Percentiles rank a stretch among this genome's conserved stretches.
Evolutionary conservation across 257 asterid genomes (phyloP).

Genomic region (Solanum chmielewskii): DNA sequence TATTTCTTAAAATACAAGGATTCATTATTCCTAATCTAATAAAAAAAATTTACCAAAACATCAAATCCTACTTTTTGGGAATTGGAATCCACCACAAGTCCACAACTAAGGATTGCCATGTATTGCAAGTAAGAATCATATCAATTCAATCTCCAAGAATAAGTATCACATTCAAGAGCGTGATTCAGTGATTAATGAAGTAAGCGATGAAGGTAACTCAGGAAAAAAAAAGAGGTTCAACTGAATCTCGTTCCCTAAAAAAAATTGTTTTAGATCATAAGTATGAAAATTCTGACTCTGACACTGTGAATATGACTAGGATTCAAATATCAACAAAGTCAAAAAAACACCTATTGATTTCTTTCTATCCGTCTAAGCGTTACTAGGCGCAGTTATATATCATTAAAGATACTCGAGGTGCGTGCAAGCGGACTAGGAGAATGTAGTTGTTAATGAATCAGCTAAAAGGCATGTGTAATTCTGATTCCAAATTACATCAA

Average conservation of each 20-base stretch:
- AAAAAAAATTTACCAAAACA: background rate
- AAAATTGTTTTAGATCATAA: background rate
- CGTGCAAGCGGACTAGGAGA: fast-evolving
- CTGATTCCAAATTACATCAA: background rate
- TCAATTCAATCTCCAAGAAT: background rate
- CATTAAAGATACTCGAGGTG: background rate
- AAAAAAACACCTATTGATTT: background rate
- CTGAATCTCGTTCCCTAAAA: background rate
- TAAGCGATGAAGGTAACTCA: background rate
- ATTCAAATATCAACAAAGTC: background rate
- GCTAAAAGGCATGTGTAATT: background rate
- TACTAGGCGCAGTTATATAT: background rate
- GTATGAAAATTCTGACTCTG: background rate
- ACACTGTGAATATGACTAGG: background rate
- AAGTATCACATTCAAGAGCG: background rate
- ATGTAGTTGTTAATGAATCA: background rate
- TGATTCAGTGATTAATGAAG: background rate
- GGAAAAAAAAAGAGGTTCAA: background rate
- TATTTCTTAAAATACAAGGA: constrained; percentile 38
- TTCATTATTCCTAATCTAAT: constrained; percentile 21
- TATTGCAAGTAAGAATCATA: constrained; percentile 13
- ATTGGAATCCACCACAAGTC: constrained; percentile 8
- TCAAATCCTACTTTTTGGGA: constrained; percentile 8
- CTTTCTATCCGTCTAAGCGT: background rate
- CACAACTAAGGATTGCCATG: constrained; percentile 23